A percentile compares a stretch with the other conserved stretches of the same genome.
These are phyloP conservation scores for Cucurbita argyrosperma DNA, from an alignment of 306 rosid genomes.

Conservation along the genomic window DNA sequence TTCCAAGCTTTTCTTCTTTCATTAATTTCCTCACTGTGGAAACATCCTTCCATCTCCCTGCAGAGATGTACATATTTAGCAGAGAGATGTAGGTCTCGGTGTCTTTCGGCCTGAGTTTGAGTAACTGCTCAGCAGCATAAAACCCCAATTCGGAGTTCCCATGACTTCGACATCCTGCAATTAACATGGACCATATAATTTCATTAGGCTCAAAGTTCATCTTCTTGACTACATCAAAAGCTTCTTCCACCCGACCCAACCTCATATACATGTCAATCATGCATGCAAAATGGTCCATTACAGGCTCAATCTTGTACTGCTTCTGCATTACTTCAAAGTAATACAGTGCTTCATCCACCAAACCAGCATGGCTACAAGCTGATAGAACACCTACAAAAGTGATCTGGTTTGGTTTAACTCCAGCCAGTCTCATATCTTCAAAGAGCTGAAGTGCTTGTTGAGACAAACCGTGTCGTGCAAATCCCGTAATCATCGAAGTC, in stretches of 20 bases:
- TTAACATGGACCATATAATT: slow-evolving; percentile 55
- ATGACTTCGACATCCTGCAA: slow-evolving; percentile 60
- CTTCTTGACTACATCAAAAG: slow-evolving; percentile 43
- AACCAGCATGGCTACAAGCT: slow-evolving; percentile 71
- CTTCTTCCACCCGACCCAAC: slow-evolving; percentile 52
- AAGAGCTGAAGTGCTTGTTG: slow-evolving; percentile 68
- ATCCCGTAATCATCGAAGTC: slow-evolving; percentile 80
- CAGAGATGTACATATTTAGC: slow-evolving; percentile 49
- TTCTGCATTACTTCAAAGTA: slow-evolving; percentile 69
- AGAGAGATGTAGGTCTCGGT: slow-evolving; percentile 33
- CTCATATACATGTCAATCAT: slow-evolving; percentile 65
- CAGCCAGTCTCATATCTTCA: slow-evolving; percentile 65
- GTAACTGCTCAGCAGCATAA: slow-evolving; percentile 58
- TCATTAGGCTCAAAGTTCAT: slow-evolving; percentile 59
- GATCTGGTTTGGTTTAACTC: slow-evolving; percentile 56
- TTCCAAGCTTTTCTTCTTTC: slow-evolving; percentile 51
- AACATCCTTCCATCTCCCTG: slow-evolving; percentile 48
- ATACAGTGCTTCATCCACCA: slow-evolving; percentile 54
- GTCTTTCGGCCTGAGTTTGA: slow-evolving; percentile 61
- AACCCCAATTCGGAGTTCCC: slow-evolving; percentile 52
- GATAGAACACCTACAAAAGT: slow-evolving; percentile 85
- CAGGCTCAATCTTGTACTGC: slow-evolving; percentile 63
- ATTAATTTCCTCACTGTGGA: slow-evolving; percentile 51
- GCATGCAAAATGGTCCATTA: slow-evolving; percentile 73
- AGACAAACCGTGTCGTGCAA: slow-evolving; percentile 63